Percentiles rank a stretch among this genome's conserved stretches.
phyloP scores from a whole-genome alignment of 257 asterid species.

The Ilex asprella region DNA sequence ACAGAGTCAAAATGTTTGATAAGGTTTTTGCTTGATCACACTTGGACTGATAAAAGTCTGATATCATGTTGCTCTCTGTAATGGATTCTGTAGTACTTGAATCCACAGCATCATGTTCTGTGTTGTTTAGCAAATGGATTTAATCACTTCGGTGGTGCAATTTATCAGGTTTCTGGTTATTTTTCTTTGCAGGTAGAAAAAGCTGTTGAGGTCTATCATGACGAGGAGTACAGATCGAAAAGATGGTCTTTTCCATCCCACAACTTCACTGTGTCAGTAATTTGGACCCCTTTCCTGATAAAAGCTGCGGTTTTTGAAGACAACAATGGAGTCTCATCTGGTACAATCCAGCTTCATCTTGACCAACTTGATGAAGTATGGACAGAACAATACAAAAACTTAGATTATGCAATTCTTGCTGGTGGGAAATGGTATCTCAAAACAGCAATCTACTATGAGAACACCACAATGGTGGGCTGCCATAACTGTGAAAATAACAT shows the following conservation, averaged over 20 bases:
- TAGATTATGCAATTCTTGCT: constrained; percentile 44
- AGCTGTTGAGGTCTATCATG: constrained; percentile 63
- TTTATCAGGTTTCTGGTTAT: neutral
- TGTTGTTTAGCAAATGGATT: neutral
- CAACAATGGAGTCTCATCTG: constrained; percentile 56
- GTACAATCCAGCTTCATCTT: constrained; percentile 47
- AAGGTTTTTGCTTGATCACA: too few species aligned
- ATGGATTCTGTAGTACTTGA: too few species aligned
- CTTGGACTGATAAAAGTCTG: too few species aligned
- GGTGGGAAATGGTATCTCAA: constrained; percentile 87
- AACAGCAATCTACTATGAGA: constrained; percentile 52
- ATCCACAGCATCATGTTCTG: neutral
- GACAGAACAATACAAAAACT: constrained; percentile 40
- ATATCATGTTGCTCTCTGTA: too few species aligned
- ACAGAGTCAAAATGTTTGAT: too few species aligned
- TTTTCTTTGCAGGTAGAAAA: constrained; percentile 41
- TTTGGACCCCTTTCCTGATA: constrained; percentile 73
- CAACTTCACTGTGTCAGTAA: constrained; percentile 47
- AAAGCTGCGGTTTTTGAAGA: constrained; percentile 58
- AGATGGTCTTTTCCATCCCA: constrained; percentile 63
- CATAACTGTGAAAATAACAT: constrained; percentile 60
- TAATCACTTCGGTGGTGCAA: neutral
- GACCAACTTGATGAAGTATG: constrained; percentile 56
- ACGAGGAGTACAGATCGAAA: constrained; percentile 45
- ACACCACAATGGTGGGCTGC: constrained; percentile 53